These are phyloP conservation scores for Apostasia ramifera DNA, from an alignment of 106 monocot genomes.

Conservation along the genomic window DNA sequence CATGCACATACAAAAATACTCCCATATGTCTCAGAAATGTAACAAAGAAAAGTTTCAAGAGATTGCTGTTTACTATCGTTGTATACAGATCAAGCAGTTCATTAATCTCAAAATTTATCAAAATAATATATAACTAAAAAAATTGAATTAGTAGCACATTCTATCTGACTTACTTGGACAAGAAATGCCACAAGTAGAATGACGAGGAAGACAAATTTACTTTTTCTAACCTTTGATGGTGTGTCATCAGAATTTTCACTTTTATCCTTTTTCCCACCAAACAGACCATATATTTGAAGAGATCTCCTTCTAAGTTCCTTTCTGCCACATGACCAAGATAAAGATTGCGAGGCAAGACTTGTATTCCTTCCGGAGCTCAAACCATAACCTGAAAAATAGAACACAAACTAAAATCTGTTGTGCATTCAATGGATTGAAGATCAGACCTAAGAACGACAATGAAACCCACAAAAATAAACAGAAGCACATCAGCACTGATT, in stretches of 20 bases:
- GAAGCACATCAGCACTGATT: no score
- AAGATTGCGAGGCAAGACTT: constrained; percentile 10
- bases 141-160: background rate
- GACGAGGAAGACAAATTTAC: constrained; percentile 4
- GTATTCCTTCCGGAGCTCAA: constrained; percentile 5
- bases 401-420: background rate
- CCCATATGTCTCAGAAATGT: no score
- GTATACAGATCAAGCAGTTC: no score
- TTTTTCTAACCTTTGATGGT: constrained; percentile 58
- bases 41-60: no score
- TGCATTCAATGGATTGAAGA: no score
- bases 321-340: constrained; percentile 24
- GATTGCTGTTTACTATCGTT: no score
- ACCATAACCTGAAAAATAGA: constrained; percentile 26
- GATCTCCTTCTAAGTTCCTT: constrained; percentile 21
- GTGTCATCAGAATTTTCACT: constrained; percentile 54
- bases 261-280: constrained; percentile 93
- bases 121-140: no score
- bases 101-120: no score
- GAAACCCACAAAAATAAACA: no score
- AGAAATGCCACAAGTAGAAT: background rate
- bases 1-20: no score
- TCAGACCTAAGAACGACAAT: no score
- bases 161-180: no score
- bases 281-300: constrained; percentile 58